phyloP scores from a whole-genome alignment of 805 yeast genomes.

The Candida tibetensis region DNA sequence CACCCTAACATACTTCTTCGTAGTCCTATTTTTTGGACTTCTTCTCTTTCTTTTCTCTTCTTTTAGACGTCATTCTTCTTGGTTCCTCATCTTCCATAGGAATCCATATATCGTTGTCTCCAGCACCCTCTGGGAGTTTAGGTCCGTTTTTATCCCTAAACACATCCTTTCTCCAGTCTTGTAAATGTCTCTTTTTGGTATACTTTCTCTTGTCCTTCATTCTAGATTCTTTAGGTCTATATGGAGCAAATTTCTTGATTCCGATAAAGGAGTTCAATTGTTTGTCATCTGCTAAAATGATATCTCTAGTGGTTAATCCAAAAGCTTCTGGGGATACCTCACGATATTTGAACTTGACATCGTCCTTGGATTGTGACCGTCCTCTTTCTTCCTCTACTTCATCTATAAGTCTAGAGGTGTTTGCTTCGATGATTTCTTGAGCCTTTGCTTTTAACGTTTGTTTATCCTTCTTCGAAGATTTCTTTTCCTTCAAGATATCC shows the following conservation, averaged over 20 bases:
- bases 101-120: conserved; percentile 38
- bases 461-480: conserved; percentile 59
- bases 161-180: conserved; percentile 86
- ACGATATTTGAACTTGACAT: conserved; percentile 72
- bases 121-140: conserved; percentile 30
- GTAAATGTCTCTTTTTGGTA: conserved; percentile 75
- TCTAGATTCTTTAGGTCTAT: conserved; percentile 69
- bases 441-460: conserved; percentile 63
- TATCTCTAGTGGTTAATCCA: conserved; percentile 84
- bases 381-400: conserved; percentile 66
- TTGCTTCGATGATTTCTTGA: conserved; percentile 72
- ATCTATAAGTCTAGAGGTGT: conserved; percentile 61
- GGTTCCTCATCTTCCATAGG: conserved; percentile 21
- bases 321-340: conserved; percentile 94
- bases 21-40: conserved; percentile 5
- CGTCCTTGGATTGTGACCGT: conserved; percentile 41
- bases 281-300: conserved; percentile 83
- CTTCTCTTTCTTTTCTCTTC: conserved; percentile 10
- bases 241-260: conserved; percentile 90
- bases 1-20: too few relatives aligned
- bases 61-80: conserved; percentile 3
- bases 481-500: conserved; percentile 56
- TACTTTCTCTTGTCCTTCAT: conserved; percentile 79
- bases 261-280: conserved; percentile 83
- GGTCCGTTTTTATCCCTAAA: conserved; percentile 63